Conservation (phyloP, 2,329 filamentous ascomycete species). For the Penicillium sp. region DNA sequence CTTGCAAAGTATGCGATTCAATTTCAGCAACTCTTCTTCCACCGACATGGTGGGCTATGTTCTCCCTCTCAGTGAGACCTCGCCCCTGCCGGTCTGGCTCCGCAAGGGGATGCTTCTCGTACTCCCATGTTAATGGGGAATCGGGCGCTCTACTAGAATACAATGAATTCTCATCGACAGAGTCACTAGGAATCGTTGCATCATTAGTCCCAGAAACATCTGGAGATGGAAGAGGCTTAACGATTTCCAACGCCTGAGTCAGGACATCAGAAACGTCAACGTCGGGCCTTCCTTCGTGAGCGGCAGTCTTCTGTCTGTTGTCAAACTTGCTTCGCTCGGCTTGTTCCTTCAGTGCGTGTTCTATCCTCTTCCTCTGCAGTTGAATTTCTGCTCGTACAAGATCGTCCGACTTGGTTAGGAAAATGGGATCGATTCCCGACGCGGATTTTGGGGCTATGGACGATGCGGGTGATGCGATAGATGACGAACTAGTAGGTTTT, state of each 20-base stretch:
- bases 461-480: constrained; percentile 21
- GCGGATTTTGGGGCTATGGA: constrained; percentile 47
- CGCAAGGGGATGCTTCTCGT: constrained; percentile 26
- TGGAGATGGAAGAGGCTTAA: constrained; percentile 62
- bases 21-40: constrained; percentile 1
- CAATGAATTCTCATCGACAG: constrained; percentile 89
- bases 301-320: constrained; percentile 46
- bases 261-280: constrained; percentile 72
- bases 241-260: constrained; percentile 65
- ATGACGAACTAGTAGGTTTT: constrained; percentile 15
- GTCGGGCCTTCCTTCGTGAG: constrained; percentile 55
- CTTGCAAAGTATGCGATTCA: constrained; percentile 8
- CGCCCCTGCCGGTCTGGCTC: constrained; percentile 17
- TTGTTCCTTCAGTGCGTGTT: constrained; percentile 72
- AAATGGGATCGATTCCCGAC: constrained; percentile 73
- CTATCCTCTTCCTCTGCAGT: constrained; percentile 75
- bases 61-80: not conserved
- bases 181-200: constrained; percentile 67
- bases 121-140: constrained; percentile 54
- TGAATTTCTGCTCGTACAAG: constrained; percentile 77
- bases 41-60: not conserved
- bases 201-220: constrained; percentile 52
- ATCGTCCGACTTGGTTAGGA: constrained; percentile 81
- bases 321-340: constrained; percentile 59
- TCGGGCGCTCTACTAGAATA: constrained; percentile 89